Conservation (phyloP, 805 yeast species). For the Monosporozyma aerobia region DNA sequence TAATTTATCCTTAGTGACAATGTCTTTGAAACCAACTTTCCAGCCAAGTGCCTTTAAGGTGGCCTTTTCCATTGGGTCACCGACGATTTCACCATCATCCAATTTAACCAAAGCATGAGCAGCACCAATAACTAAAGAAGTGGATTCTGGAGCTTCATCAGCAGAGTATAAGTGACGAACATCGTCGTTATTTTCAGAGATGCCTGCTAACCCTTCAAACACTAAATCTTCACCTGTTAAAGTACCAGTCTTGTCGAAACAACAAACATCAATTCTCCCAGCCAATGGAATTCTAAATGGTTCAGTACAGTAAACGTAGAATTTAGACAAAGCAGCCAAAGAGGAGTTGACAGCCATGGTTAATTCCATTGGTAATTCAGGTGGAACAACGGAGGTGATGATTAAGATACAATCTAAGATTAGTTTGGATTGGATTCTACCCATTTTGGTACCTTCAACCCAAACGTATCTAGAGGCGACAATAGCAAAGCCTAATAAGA, state of each 20-base stretch:
- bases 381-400: slow-evolving; percentile 96
- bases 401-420: slow-evolving; percentile 92
- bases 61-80: slow-evolving; percentile 98
- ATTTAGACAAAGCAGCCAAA: slow-evolving; percentile 76
- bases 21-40: slow-evolving; percentile 71
- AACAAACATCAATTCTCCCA: slow-evolving; percentile 95
- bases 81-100: slow-evolving; percentile 95
- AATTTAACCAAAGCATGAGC: slow-evolving; percentile 92
- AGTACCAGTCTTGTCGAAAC: slow-evolving; percentile 98
- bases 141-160: slow-evolving; percentile 57
- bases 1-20: slow-evolving; percentile 40
- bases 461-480: slow-evolving; percentile 97
- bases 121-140: slow-evolving; percentile 74
- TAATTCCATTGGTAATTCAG: slow-evolving; percentile 97
- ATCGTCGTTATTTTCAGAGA: slow-evolving; percentile 37
- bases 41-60: slow-evolving; percentile 83
- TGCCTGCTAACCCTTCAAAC: slow-evolving; percentile 93
- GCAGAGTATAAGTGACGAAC: slow-evolving; percentile 43
- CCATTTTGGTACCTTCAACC: slow-evolving; percentile 95
- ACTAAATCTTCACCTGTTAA: slow-evolving; percentile 93
- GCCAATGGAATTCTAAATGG: slow-evolving; percentile 97
- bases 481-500: slow-evolving; percentile 82
- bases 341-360: slow-evolving; percentile 97
- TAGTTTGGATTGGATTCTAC: slow-evolving; percentile 88
- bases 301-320: slow-evolving; percentile 90